A percentile compares a stretch with the other conserved stretches of the same genome.
These are phyloP conservation scores for Actinomortierella ambigua DNA, from an alignment of 371 early-diverging fungal genomes.

Conservation along the genomic window DNA sequence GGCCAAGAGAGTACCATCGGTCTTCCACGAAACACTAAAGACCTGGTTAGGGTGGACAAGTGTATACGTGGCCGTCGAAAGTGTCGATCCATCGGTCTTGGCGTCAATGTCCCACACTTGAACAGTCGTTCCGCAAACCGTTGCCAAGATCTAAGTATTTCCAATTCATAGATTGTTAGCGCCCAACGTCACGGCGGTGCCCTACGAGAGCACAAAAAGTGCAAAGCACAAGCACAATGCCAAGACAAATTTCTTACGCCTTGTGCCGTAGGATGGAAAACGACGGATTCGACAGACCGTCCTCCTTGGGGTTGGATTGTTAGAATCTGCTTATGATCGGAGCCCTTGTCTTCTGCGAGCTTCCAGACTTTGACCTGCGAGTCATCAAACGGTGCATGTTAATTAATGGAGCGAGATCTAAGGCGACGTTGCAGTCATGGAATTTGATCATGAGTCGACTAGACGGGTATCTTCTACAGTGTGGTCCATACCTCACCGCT, in stretches of 20 bases:
- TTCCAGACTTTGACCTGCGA: slow-evolving; percentile 52
- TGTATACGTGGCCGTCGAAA: slow-evolving; percentile 15
- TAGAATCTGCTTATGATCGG: slow-evolving; percentile 5
- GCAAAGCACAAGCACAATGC: not conserved
- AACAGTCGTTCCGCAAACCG: slow-evolving; percentile 55
- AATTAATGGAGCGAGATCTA: not conserved
- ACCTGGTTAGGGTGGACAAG: slow-evolving; percentile 45
- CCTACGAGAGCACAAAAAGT: no score
- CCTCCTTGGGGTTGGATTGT: slow-evolving; percentile 42
- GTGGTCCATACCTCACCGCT: slow-evolving; percentile 60
- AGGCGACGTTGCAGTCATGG: not conserved
- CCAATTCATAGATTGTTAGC: no score
- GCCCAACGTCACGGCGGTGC: no score
- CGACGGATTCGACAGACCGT: slow-evolving; percentile 52
- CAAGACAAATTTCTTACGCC: no score
- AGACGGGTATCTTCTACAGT: not conserved
- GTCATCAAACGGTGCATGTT: not conserved
- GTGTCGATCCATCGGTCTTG: slow-evolving; percentile 42
- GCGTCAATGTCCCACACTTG: slow-evolving; percentile 72
- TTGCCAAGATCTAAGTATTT: slow-evolving; percentile 45
- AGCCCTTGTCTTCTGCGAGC: slow-evolving; percentile 22
- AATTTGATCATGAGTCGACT: no score
- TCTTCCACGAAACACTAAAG: slow-evolving; percentile 64
- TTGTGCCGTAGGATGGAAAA: slow-evolving; percentile 62
- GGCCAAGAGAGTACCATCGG: slow-evolving; percentile 64